These are phyloP conservation scores for Tetramitus jugosus DNA, from an alignment of 208 protist genomes.

Conservation along the genomic window DNA sequence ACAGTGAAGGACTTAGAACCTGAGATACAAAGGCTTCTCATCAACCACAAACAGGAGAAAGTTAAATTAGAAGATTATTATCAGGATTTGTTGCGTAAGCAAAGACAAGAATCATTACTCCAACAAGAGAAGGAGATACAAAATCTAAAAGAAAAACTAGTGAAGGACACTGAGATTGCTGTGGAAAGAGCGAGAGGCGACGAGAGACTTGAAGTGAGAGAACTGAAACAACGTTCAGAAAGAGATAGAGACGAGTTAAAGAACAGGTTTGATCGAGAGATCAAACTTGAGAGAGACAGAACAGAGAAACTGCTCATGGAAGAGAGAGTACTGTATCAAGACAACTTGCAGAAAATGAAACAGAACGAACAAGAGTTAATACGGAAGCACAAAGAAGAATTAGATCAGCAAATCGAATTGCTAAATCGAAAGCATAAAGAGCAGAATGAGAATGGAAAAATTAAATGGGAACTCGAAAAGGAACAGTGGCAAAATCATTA, in stretches of 20 bases:
- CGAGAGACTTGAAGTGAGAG: neutral
- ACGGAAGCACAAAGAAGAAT: neutral
- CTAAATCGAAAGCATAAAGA: neutral
- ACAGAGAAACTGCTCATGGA: conserved; percentile 1
- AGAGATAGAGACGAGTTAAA: neutral
- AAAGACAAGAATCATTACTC: neutral
- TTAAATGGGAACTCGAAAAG: conserved; percentile 11
- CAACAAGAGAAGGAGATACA: neutral
- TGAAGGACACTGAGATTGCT: neutral
- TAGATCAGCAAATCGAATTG: neutral
- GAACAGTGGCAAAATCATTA: conserved; percentile 14
- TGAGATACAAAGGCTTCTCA: neutral
- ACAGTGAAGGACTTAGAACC: neutral
- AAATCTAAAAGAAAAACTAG: conserved; percentile 8
- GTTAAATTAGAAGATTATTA: conserved; percentile 14
- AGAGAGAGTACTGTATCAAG: neutral
- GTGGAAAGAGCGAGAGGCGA: neutral
- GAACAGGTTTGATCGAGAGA: neutral
- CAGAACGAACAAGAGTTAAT: neutral
- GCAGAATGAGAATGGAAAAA: neutral
- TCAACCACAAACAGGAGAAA: conserved; percentile 5
- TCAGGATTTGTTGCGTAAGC: neutral
- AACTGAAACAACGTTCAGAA: neutral
- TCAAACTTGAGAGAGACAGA: neutral
- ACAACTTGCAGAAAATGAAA: neutral